A percentile compares a stretch with the other conserved stretches of the same genome.
phyloP scores from a whole-genome alignment of 1,284 basidiomycete genomes.

The Porogramme epimiltina region DNA sequence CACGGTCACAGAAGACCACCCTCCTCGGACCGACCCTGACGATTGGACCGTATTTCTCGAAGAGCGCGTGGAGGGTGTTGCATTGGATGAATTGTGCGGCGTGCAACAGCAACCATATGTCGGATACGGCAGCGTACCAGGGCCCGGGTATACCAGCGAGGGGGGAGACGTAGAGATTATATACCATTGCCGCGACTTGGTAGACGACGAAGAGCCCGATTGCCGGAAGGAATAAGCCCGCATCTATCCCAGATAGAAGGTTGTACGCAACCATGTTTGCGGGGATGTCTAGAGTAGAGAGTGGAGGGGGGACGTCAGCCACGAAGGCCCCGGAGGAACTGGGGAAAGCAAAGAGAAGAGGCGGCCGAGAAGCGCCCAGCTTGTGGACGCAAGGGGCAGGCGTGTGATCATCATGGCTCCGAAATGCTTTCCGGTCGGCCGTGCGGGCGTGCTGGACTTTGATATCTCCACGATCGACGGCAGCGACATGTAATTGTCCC shows the following conservation, averaged over 20 bases:
- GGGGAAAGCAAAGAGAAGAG: not conserved
- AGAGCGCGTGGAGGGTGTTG: conserved; percentile 18
- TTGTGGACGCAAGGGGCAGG: not conserved
- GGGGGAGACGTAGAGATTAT: conserved; percentile 21
- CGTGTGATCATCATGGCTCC: not conserved
- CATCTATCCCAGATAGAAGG: conserved; percentile 2
- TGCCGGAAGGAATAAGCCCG: not conserved
- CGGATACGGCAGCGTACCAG: conserved; percentile 25
- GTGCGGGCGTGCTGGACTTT: no score
- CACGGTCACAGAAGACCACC: conserved; percentile 18
- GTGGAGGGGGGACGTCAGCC: not conserved
- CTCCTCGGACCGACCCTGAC: conserved; percentile 23
- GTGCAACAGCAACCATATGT: conserved; percentile 19
- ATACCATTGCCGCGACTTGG: not conserved
- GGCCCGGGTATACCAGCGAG: conserved; percentile 24
- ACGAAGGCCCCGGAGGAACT: not conserved
- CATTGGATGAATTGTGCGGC: conserved; percentile 18
- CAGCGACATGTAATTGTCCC: no score
- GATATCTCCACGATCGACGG: no score
- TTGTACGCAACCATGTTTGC: not conserved
- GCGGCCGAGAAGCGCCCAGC: not conserved
- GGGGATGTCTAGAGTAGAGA: not conserved
- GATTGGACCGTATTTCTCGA: conserved; percentile 22
- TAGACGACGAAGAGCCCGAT: not conserved
- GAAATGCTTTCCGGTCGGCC: no score